Evolutionary conservation across 1,284 basidiomycete species (phyloP), one percentile per base, ranked within the genome.

Genomic region (Ceratobasidium theobromae): DNA sequence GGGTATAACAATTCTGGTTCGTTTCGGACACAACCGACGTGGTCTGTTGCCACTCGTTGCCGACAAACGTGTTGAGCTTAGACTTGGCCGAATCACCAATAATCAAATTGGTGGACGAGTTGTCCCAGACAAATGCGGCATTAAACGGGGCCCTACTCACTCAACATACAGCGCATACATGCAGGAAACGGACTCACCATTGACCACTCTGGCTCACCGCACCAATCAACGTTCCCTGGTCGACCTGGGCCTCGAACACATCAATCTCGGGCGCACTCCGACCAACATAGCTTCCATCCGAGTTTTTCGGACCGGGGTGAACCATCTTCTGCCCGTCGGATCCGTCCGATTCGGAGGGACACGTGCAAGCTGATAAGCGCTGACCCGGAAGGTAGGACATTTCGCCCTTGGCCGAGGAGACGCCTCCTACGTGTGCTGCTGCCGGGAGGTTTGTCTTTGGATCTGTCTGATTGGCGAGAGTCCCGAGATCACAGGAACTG

Each of bases 181-280:
- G 12, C 21, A 45, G 2, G 43, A 28, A 35, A 30, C 12, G 32
- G n/a, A 41, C 32, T 57, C 53, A 55, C 35, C 41, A 48, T 49
- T 67, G 67, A n/a, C 49, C 80, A 69, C 85, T 87, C 69, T 89
- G 87, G 0, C 87, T 88, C 23, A 88, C 85, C 55, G 78, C 72
- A 11, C 79, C 81, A 75, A 73, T 53, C 1, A 60, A 48, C 14
- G 62, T 70, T 3, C 51, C 67, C 52, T 72, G 71, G 21, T 55
- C 60, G n/a, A 72, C 58, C 18, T 71, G 51, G 65, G 73, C 67
- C 71, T 72, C 65, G 67, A 43, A 70, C 74, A 71, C 51, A 51
- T 70, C 69, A 33, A 70, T 70, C 57, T 70, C 69, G 1, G 69
- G 69, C 18, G 69, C 69, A 18, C 48, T 51, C n/a, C 69, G 65